Conservation (phyloP, 768 basidiomycete species). For the Exsudoporus frostii region DNA sequence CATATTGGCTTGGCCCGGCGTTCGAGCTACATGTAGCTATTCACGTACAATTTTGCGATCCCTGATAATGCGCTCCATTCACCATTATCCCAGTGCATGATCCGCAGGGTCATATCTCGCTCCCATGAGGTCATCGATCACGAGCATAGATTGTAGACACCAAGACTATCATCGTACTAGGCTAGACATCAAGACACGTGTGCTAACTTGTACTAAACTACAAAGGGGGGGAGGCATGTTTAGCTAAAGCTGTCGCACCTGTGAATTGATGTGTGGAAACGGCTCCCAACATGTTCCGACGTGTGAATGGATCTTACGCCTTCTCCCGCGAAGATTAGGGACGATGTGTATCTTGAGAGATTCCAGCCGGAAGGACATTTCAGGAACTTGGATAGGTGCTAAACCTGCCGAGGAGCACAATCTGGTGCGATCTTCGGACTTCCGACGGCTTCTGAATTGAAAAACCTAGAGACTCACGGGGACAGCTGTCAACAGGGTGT, state of each 20-base stretch:
- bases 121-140: constrained; percentile 14
- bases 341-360: constrained; percentile 2
- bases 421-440: constrained; percentile 1
- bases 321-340: constrained; percentile 30
- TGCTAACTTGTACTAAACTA: not conserved
- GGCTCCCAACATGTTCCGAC: constrained; percentile 6
- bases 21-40: constrained; percentile 25
- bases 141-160: not conserved
- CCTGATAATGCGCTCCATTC: not conserved
- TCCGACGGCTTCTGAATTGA: constrained; percentile 3
- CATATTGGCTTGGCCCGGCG: constrained; percentile 6
- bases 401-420: not conserved
- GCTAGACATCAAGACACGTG: constrained; percentile 12
- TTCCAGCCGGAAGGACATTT: not conserved
- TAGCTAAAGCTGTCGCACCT: constrained; percentile 11
- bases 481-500: constrained; percentile 1
- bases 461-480: constrained; percentile 3
- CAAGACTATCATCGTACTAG: constrained; percentile 5
- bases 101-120: not conserved
- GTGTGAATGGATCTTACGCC: constrained; percentile 22
- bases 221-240: not conserved
- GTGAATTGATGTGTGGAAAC: constrained; percentile 3
- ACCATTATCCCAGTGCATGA: not conserved
- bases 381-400: not conserved
- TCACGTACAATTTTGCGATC: constrained; percentile 7